A percentile compares a stretch with the other conserved stretches of the same genome.
phyloP scores from a whole-genome alignment of 495 filamentous ascomycete genomes.

The Penicillium longicatenatum region DNA sequence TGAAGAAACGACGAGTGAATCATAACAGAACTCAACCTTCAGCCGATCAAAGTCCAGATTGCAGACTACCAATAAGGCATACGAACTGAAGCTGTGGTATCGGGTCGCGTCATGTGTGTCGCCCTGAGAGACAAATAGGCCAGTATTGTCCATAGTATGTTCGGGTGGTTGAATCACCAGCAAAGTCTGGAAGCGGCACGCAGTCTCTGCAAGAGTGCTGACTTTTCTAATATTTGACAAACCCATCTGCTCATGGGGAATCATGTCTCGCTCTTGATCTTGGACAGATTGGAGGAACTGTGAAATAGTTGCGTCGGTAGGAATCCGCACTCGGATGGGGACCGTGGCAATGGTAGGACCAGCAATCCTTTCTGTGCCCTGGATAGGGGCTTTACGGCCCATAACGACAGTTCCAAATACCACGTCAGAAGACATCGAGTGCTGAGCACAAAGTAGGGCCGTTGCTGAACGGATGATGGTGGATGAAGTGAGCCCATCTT shows the following conservation, averaged over 20 bases:
- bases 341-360: slow-evolving; percentile 53
- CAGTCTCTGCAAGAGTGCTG: slow-evolving; percentile 50
- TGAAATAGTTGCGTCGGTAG: slow-evolving; percentile 12
- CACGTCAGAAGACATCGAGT: background rate
- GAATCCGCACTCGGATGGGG: slow-evolving; percentile 47
- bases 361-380: slow-evolving; percentile 1
- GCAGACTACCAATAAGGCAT: too few relatives aligned
- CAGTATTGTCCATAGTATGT: too few relatives aligned
- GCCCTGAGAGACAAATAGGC: too few relatives aligned
- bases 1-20: too few relatives aligned
- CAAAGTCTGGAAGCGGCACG: slow-evolving; percentile 58
- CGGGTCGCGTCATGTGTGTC: too few relatives aligned
- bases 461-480: background rate
- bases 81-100: too few relatives aligned
- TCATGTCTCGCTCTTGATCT: slow-evolving; percentile 34
- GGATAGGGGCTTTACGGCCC: background rate
- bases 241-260: slow-evolving; percentile 48
- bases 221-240: slow-evolving; percentile 57
- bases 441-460: background rate
- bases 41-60: too few relatives aligned
- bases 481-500: too few relatives aligned
- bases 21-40: too few relatives aligned
- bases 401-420: background rate
- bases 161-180: slow-evolving; percentile 51
- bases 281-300: slow-evolving; percentile 32